Conservation (phyloP, 1,284 basidiomycete genomes). For the Athelia sp. region DNA sequence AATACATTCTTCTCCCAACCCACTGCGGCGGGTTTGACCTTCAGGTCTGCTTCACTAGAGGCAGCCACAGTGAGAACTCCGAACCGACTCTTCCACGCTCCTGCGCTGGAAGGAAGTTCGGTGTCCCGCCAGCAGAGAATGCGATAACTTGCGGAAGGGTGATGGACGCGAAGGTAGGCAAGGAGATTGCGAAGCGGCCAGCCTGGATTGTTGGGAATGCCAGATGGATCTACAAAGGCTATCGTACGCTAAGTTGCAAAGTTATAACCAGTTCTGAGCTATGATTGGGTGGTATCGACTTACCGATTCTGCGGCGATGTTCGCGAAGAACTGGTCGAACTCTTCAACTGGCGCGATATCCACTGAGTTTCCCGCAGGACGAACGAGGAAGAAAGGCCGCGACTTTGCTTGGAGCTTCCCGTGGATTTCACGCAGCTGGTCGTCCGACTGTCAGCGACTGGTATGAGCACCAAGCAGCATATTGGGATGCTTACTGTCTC, state of each 20-base stretch:
- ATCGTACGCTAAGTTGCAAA: constrained; percentile 58
- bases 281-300: constrained; percentile 10
- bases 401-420: constrained; percentile 36
- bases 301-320: constrained; percentile 34
- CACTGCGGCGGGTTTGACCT: constrained; percentile 55
- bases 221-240: constrained; percentile 86
- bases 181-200: constrained; percentile 95
- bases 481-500: constrained; percentile 21
- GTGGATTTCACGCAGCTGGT: constrained; percentile 49
- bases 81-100: constrained; percentile 57
- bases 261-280: constrained; percentile 1
- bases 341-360: constrained; percentile 51
- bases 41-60: constrained; percentile 8
- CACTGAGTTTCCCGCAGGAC: constrained; percentile 22
- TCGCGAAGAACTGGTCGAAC: constrained; percentile 50
- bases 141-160: constrained; percentile 46
- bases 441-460: neutral
- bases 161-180: constrained; percentile 63
- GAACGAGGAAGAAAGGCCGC: constrained; percentile 59
- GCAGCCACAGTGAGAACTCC: constrained; percentile 41
- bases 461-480: neutral
- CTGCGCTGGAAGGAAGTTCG: constrained; percentile 36
- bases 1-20: constrained; percentile 92
- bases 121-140: constrained; percentile 74
- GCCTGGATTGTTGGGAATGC: constrained; percentile 73